Percentiles rank a stretch among this genome's conserved stretches.
phyloP scores from a whole-genome alignment of 768 basidiomycete genomes.

The Leccinum arenicola region DNA sequence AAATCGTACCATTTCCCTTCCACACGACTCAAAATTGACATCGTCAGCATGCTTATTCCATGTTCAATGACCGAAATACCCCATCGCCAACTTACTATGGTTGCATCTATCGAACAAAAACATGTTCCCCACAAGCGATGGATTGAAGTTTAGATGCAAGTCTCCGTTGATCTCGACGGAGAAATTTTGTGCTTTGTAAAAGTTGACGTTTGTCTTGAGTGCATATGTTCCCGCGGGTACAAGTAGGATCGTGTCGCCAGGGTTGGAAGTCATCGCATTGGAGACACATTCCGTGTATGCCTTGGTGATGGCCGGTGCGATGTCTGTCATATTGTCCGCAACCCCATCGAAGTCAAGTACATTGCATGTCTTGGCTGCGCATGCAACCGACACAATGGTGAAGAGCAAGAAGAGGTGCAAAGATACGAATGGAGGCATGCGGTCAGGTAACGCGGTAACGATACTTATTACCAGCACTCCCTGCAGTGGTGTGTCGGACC shows the following conservation, averaged over 20 bases:
- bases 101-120: conserved; percentile 6
- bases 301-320: conserved; percentile 2
- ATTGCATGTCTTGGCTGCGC: conserved; percentile 9
- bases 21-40: conserved; percentile 1
- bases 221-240: conserved; percentile 9
- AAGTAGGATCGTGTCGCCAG: conserved; percentile 3
- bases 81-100: not conserved
- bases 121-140: not conserved
- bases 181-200: not conserved
- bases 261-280: not conserved
- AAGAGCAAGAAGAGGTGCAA: conserved; percentile 4
- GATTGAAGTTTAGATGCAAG: conserved; percentile 1
- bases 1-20: conserved; percentile 4
- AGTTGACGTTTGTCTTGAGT: not conserved
- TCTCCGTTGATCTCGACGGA: conserved; percentile 6
- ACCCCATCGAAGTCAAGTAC: conserved; percentile 6
- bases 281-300: conserved; percentile 2
- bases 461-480: not conserved
- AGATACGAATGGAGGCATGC: not conserved
- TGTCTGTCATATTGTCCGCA: conserved; percentile 7
- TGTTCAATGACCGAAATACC: not conserved
- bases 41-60: not conserved
- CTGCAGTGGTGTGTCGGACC: not conserved
- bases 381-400: not conserved
- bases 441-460: not conserved